Percentiles rank a stretch among this genome's conserved stretches.
Evolutionary conservation across 371 early-diverging fungal genomes (phyloP).

Genomic region (Zopfochytrium polystomum): DNA sequence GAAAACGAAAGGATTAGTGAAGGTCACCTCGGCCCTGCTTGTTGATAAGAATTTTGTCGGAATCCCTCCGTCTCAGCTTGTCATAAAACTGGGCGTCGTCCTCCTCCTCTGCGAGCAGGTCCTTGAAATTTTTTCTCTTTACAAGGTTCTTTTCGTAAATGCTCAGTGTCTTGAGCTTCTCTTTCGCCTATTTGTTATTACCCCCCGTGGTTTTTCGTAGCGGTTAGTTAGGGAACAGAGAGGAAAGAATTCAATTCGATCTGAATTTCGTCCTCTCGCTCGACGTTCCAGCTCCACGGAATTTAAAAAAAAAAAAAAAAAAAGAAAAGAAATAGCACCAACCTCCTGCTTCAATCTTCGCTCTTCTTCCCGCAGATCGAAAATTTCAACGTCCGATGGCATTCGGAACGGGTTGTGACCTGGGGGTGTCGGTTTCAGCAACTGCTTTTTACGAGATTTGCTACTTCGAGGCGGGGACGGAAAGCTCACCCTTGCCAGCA

Average conservation of each 20-base stretch:
- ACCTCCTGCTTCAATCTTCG: slow-evolving; percentile 38
- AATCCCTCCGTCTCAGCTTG: slow-evolving; percentile 36
- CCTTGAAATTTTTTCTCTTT: slow-evolving; percentile 43
- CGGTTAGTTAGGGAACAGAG: neutral
- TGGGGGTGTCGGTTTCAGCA: neutral
- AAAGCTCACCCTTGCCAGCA: neutral
- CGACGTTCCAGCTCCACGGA: too few relatives aligned
- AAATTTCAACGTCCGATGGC: slow-evolving; percentile 47
- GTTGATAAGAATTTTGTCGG: slow-evolving; percentile 42
- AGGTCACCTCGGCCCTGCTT: slow-evolving; percentile 35
- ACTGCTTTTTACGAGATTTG: neutral
- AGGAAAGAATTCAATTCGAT: neutral
- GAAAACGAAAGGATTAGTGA: neutral
- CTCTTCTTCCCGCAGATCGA: slow-evolving; percentile 46
- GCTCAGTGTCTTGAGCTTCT: slow-evolving; percentile 31
- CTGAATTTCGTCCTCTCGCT: too few relatives aligned
- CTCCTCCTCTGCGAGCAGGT: slow-evolving; percentile 42
- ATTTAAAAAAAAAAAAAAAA: too few relatives aligned
- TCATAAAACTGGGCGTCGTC: slow-evolving; percentile 46
- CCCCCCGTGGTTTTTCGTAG: neutral
- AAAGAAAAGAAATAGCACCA: neutral
- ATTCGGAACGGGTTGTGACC: slow-evolving; percentile 40
- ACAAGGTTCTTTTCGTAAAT: slow-evolving; percentile 44
- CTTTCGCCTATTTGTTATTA: slow-evolving; percentile 36
- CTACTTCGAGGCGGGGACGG: neutral